Evolutionary conservation across 305 asterid genomes (phyloP), one percentile per base, ranked within the genome.

Genomic region (Fraxinus angustifolia): DNA sequence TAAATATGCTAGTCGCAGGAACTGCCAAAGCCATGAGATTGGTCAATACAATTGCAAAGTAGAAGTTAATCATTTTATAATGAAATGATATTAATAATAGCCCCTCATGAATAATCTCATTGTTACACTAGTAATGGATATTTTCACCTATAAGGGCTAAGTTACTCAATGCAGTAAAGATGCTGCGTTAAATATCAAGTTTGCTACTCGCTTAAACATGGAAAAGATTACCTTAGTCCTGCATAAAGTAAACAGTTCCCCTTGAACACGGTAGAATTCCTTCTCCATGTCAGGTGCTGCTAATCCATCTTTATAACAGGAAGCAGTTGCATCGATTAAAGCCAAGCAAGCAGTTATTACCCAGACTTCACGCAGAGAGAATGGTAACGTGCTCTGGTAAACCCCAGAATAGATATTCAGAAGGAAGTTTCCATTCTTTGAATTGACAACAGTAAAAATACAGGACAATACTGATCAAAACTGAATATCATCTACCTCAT

Each of bases 291-390:
- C 98, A 79, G 93, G 84, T 78, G 93, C 87, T 79, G 90, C 97
- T 85, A 85, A 83, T 83, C 92, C 96, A 78, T 89, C 97, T 89
- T 92, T 84, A 82, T 91, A 91, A 87, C 85, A 90, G 85, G 98
- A 88, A 86, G 96, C 81, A 78, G 94, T 92, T 78, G 95, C 94
- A 83, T 85, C 79, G 19, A 92, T 89, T 90, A 94, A 85, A 78
- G 90, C 91, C 92, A 91, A 86, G 92, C 98, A 94, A 83, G 98
- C 98, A 38, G 93, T 93, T 85, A 94, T 87, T 21, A 96, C 97
- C 99, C 99, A 96, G 45, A 92, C 98, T 93, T 96, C 99, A 79
- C 98, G 99, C 91, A 91, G 86, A 82, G 98, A 96, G 89, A 94
- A 94, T 19, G 99, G 99, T 86, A 96, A 87, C 78, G 75, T 84